Base-by-base conservation (phyloP, 768 basidiomycete species). In the Dioszegia crocea region DNA sequence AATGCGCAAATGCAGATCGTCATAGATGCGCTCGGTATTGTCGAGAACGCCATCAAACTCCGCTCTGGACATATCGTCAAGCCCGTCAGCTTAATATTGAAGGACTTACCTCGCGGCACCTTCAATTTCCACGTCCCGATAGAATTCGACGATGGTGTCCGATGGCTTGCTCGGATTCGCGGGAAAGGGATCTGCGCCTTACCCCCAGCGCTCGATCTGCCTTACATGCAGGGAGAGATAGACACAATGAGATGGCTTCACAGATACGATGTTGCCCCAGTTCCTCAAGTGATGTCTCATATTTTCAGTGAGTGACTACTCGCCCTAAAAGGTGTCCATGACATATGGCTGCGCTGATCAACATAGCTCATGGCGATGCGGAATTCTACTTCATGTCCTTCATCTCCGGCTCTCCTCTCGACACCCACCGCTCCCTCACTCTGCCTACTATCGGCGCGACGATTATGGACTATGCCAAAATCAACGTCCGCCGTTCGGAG, bases 81-180 rank as follows among this genome's bases (percentile, higher is more conserved):
- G 19, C 45, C 45, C 3, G 12, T 27, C 26, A 17, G 9, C 17
- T 24, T 46, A n/a, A 21, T 10, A 8, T 4, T 46, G 16, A 24
- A 46, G 9, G 6, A 21, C 8, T 24, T 46, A 11, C 23, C 45
- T 9, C 5, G 10, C 4, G 45, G 45, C 17, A 23, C 9, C 5
- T 24, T 24, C 45, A 47, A 57, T 23, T 17, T 48, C 21, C 47
- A 51, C 23, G 31, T 59, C 12, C 49, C 38, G 2, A 5, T 59
- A n/a, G 30, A 30, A 9, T 60, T 33, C 19, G 52, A 55, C 17
- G 59, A 60, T 36, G 59, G 52, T 16, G 39, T 47, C 1, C 26
- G 31, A 17, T 54, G 59, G 59, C 12, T 60, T 4, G 44, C 45
- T 14, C 40, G 59, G 24, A 46, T 53, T 27, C 59, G 51, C 19